Conservation (phyloP, 2,329 filamentous ascomycete genomes). For the Alternaria incomplexa region DNA sequence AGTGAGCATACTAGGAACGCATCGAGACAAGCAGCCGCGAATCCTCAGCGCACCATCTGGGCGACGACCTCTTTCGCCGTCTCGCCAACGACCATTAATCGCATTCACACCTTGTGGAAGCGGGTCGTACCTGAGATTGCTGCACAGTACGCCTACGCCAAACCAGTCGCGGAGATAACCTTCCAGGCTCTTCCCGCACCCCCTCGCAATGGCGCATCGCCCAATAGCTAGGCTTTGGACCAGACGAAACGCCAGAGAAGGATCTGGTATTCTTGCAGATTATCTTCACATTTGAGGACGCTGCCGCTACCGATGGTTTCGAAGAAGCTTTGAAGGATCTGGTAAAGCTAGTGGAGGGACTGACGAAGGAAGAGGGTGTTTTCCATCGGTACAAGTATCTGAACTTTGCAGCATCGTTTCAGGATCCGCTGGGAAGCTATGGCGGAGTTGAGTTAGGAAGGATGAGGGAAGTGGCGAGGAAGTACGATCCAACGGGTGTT, state of each 20-base stretch:
- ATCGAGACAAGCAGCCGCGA: slow-evolving; percentile 17
- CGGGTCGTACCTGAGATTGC: slow-evolving; percentile 18
- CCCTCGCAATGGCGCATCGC: slow-evolving; percentile 14
- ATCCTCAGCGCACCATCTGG: slow-evolving; percentile 28
- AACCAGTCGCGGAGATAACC: slow-evolving; percentile 21
- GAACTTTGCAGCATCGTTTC: slow-evolving; percentile 47
- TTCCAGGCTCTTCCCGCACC: slow-evolving; percentile 29
- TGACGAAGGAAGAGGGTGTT: slow-evolving; percentile 25
- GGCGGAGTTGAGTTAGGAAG: slow-evolving; percentile 14
- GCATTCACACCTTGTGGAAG: slow-evolving; percentile 29
- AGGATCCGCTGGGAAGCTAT: slow-evolving; percentile 38
- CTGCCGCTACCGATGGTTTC: slow-evolving; percentile 16
- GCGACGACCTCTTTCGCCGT: slow-evolving; percentile 32
- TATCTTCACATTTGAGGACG: slow-evolving; percentile 29
- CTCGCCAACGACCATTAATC: slow-evolving; percentile 21
- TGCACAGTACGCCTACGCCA: slow-evolving; percentile 19
- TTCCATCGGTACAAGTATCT: slow-evolving; percentile 28
- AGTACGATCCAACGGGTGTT: slow-evolving; percentile 30
- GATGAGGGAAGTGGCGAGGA: slow-evolving; percentile 20
- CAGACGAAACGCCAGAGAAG: slow-evolving; percentile 19
- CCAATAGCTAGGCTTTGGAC: slow-evolving; percentile 29
- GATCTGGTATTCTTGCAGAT: slow-evolving; percentile 27
- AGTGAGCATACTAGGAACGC: slow-evolving; percentile 31
- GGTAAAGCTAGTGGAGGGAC: slow-evolving; percentile 22
- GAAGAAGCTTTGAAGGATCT: slow-evolving; percentile 25